These are phyloP conservation scores for Viridothelium virens DNA, from an alignment of 495 filamentous ascomycete genomes.

Conservation along the genomic window DNA sequence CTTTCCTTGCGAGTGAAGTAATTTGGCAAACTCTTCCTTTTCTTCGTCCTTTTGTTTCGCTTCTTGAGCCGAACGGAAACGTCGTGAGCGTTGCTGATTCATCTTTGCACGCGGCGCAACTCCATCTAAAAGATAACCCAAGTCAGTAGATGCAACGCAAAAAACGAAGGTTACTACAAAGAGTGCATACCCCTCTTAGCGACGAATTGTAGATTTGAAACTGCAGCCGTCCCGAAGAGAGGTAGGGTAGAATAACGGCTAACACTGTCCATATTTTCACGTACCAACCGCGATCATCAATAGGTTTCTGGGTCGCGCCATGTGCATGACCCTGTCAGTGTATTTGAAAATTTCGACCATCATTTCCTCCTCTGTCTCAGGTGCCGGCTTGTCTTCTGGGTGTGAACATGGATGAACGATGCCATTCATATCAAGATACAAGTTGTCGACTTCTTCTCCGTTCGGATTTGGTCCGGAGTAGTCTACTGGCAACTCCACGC, in stretches of 20 bases:
- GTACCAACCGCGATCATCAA: constrained; percentile 96
- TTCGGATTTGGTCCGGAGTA: constrained; percentile 83
- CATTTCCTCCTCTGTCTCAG: constrained; percentile 95
- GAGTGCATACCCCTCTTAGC: constrained; percentile 21
- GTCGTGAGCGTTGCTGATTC: constrained; percentile 91
- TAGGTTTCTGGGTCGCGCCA: constrained; percentile 91
- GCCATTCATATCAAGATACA: constrained; percentile 99
- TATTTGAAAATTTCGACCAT: constrained; percentile 97
- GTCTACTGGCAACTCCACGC: constrained; percentile 74
- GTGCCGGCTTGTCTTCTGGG: constrained; percentile 85
- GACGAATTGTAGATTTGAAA: constrained; percentile 19
- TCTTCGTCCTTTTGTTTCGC: constrained; percentile 90
- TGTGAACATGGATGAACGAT: constrained; percentile 99
- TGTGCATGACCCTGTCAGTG: constrained; percentile 95
- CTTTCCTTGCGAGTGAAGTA: constrained; percentile 60
- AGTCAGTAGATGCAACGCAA: constrained; percentile 32
- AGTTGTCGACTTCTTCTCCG: constrained; percentile 94
- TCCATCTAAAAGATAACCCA: constrained; percentile 52
- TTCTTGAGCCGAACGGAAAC: constrained; percentile 88
- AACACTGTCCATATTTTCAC: constrained; percentile 32
- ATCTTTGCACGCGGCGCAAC: constrained; percentile 92
- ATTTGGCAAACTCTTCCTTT: constrained; percentile 73
- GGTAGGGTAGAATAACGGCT: constrained; percentile 3
- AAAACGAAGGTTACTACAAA: background rate
- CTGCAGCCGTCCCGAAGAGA: constrained; percentile 19